Base-by-base conservation (phyloP, 257 asterid genomes). In the Penstemon newberryi region DNA sequence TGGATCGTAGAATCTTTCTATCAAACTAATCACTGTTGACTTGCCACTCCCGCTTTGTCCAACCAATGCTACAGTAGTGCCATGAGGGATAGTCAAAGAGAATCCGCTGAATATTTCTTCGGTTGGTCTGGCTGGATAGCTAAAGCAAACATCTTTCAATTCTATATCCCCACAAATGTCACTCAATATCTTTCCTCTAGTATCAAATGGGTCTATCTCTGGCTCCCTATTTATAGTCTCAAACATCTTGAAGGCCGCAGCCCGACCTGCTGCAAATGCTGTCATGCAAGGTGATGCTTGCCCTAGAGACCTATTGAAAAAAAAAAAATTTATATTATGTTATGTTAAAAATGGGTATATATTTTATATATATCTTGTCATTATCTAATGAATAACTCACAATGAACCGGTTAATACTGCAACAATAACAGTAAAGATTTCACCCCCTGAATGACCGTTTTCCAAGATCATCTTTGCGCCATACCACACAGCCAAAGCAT, bases 21-120 rank as follows among this genome's bases (percentile, higher is more conserved):
- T 61, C 55, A 90, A 82, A 67, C 88, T 80, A 65, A 88, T 79
- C 4, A 86, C 81, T 0, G 96, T 86, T 13, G 96, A 90, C 59
- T 90, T 90, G 52, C 96, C 96, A 43, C 96, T 90, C 61, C 96
- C 96, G 69, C 96, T 90, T 51, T 84, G 93, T 66, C 96, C 96
- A 3, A 90, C 95, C 66, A 90, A 73, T 18, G 95, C 96, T n/a
- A 73, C 75, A 4, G 88, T 85, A 56, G 67, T 81, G 59, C 96
- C 91, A 19, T 65, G 73, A 19, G 80, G 77, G 37, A 90, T 73
- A 5, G 50, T 66, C 33, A 90, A 36, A 0, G 90, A 84, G 75
- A 90, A 74, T 3, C 88, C 95, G n/a, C 79, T 62, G 41, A 90
- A 87, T n/a, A 90, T 86, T 70, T 81, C 86, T 67, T 84, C 87